Conservation (phyloP, 2,329 filamentous ascomycete genomes). For the Exophiala sp. region DNA sequence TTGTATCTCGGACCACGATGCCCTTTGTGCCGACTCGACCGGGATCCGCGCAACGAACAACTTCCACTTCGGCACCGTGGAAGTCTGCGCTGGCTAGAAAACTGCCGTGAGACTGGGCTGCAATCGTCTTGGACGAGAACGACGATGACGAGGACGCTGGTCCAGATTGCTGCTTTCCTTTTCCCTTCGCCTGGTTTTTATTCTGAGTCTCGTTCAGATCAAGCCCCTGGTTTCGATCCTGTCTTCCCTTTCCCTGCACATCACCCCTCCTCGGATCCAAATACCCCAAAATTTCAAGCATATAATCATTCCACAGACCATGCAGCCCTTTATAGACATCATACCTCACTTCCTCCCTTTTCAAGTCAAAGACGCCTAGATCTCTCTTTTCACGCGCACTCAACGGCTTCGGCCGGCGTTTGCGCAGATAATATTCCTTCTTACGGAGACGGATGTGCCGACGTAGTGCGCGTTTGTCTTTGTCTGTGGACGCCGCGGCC, state of each 20-base stretch:
- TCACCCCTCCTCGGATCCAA: constrained; percentile 34
- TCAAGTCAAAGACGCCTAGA: constrained; percentile 68
- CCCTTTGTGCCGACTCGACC: constrained; percentile 76
- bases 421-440: constrained; percentile 42
- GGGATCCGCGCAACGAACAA: constrained; percentile 73
- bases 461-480: constrained; percentile 51
- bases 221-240: no score
- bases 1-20: constrained; percentile 83
- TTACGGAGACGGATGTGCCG: constrained; percentile 45
- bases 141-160: constrained; percentile 34
- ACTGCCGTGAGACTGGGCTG: constrained; percentile 47
- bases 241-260: constrained; percentile 27
- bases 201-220: neutral
- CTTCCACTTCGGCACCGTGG: constrained; percentile 77
- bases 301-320: constrained; percentile 75
- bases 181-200: constrained; percentile 6
- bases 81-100: constrained; percentile 83
- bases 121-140: constrained; percentile 31
- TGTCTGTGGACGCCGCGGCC: constrained; percentile 48
- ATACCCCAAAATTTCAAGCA: constrained; percentile 68
- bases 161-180: no score
- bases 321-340: constrained; percentile 71
- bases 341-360: constrained; percentile 63
- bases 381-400: constrained; percentile 71
- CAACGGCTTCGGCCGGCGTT: constrained; percentile 60